Evolutionary conservation across 2,329 filamentous ascomycete species (phyloP), one percentile per base, ranked within the genome.

Genomic region (Grosmannia penicillata): DNA sequence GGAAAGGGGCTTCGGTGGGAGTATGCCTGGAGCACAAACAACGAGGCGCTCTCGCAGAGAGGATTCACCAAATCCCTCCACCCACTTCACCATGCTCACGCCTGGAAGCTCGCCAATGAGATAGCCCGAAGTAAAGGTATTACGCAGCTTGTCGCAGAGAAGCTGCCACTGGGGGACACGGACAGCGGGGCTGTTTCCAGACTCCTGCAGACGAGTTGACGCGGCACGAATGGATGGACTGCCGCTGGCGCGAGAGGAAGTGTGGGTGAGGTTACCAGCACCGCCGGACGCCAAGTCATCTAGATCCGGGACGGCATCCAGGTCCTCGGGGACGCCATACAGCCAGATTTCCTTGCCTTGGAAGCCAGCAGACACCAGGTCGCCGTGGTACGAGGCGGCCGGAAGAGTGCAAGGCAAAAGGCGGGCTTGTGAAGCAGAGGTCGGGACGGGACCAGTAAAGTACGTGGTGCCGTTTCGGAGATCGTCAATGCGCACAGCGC

Each of bases 391-490:
- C n/a, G 74, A 81, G 3, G 78, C 70, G 4, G 80, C 68, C 10
- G 83, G 81, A 23, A 82, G 54, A 8, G 80, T 82, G 40, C 67
- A 76, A 2, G 83, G 83, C 4, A 75, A 55, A 10, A 80, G 61
- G 40, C 75, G 76, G n/a, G 67, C 63, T 36, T 70, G 65, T 7
- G 67, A 65, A 7, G 55, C 50, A 6, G 63, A 52, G 24, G 61
- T 63, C 4, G 75, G 71, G 10, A 68, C 57, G 1, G 82, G 82
- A 0, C 79, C 82, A 4, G 79, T 78, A 50, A 89, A 87, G 53
- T 86, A 86, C 1, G 79, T 82, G 8, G 80, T 82, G 28, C 82
- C 82, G 46, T 82, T 82, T 34, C 78, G 70, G 14, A 82, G 60
- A 48, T 86, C 79, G 49, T 83, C 81, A 37, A 82, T 74, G 30